These are phyloP conservation scores for Ampelocalamus luodianensis DNA, from an alignment of 176 grass and related monocot genomes.

Conservation along the genomic window DNA sequence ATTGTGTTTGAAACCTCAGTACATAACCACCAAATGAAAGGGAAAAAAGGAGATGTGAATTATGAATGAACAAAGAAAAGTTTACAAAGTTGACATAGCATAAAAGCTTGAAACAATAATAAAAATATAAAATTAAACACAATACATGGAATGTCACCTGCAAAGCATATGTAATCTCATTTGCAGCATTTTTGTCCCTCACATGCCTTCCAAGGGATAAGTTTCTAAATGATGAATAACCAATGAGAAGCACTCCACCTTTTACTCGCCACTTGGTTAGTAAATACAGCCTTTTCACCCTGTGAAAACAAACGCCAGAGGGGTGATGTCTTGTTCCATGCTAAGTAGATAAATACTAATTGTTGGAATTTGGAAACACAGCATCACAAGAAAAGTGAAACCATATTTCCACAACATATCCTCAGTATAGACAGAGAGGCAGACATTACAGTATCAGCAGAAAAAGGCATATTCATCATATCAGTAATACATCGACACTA, in stretches of 20 bases:
- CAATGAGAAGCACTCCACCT: conserved; percentile 91
- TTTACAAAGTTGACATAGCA: conserved; percentile 8
- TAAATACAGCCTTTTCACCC: conserved; percentile 78
- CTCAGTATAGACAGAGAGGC: not conserved
- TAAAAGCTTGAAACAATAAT: conserved; percentile 23
- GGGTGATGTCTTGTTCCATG: conserved; percentile 21
- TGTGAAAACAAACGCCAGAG: conserved; percentile 39
- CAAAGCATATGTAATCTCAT: conserved; percentile 72
- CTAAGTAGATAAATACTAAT: conserved; percentile 9
- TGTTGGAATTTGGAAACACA: not conserved
- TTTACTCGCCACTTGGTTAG: conserved; percentile 82
- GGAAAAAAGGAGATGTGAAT: not conserved
- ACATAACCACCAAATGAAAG: conserved; percentile 7
- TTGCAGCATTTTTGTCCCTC: conserved; percentile 72
- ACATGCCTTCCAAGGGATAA: conserved; percentile 82
- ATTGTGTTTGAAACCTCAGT: conserved; percentile 27
- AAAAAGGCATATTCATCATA: not conserved
- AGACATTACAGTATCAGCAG: not conserved
- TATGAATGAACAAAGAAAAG: conserved; percentile 23
- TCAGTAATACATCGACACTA: not conserved
- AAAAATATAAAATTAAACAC: not conserved
- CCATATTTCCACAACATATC: conserved; percentile 26
- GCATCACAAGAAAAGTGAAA: conserved; percentile 27
- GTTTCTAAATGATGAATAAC: conserved; percentile 92
- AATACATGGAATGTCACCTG: conserved; percentile 58